Evolutionary conservation across 371 early-diverging fungal species (phyloP).

Genomic region (Dichotomocladium elegans): DNA sequence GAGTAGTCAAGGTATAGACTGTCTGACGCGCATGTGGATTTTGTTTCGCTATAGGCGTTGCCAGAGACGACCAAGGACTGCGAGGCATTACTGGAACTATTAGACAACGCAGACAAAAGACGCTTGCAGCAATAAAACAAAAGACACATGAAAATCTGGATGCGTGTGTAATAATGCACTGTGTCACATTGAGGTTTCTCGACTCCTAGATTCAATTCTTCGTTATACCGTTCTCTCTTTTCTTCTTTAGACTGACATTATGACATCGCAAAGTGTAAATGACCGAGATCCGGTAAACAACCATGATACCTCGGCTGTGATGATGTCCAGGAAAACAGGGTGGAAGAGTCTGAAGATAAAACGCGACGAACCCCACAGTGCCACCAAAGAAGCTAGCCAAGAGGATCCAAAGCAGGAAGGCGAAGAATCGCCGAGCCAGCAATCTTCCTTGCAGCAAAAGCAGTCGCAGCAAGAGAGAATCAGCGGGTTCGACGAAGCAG

Average conservation of each 20-base stretch:
- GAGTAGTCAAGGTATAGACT: no score
- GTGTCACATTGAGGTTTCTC: neutral
- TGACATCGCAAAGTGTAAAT: conserved; percentile 1
- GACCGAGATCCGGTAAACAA: neutral
- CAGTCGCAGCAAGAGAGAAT: neutral
- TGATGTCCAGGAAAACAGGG: conserved; percentile 7
- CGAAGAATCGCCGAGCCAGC: neutral
- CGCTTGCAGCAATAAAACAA: neutral
- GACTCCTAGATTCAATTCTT: neutral
- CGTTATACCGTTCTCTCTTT: neutral
- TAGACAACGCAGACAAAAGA: neutral
- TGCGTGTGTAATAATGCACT: neutral
- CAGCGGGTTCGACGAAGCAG: neutral
- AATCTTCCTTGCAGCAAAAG: neutral
- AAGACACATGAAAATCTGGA: neutral
- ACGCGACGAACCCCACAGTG: neutral
- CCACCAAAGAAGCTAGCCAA: neutral
- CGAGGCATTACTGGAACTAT: neutral
- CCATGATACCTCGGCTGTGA: conserved; percentile 1
- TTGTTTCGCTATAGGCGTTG: no score
- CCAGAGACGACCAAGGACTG: neutral
- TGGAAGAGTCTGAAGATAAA: conserved; percentile 8
- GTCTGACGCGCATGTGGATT: no score
- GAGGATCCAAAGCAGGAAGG: neutral
- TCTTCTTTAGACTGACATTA: neutral